A percentile compares a stretch with the other conserved stretches of the same genome.
phyloP scores from a whole-genome alignment of 2,329 filamentous ascomycete genomes.

The Geosmithia putterillii region DNA sequence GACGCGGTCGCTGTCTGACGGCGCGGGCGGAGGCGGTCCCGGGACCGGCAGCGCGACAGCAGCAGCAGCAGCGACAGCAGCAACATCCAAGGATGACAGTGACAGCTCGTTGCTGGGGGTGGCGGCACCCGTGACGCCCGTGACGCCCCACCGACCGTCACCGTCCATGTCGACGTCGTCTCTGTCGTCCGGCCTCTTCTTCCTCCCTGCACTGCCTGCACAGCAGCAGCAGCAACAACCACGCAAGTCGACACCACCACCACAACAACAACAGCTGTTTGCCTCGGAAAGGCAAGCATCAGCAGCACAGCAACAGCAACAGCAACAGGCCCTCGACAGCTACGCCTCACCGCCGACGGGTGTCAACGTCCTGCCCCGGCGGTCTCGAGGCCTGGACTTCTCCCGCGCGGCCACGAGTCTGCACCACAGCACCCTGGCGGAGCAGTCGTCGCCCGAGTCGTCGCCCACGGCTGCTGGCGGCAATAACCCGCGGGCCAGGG shows the following conservation, averaged over 20 bases:
- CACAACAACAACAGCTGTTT: too few relatives aligned
- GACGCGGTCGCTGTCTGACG: conserved; percentile 54
- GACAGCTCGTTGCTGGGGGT: too few relatives aligned
- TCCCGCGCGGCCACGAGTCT: conserved; percentile 86
- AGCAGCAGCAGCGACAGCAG: too few relatives aligned
- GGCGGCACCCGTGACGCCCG: too few relatives aligned
- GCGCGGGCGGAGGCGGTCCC: conserved; percentile 20
- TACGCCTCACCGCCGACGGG: conserved; percentile 79
- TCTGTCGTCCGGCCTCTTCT: too few relatives aligned
- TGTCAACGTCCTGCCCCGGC: conserved; percentile 79
- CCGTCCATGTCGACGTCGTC: too few relatives aligned
- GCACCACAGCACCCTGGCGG: conserved; percentile 88
- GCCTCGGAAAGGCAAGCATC: too few relatives aligned
- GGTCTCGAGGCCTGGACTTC: conserved; percentile 86
- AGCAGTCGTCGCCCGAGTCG: conserved; percentile 77
- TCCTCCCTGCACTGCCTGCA: not conserved
- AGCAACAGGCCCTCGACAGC: not conserved
- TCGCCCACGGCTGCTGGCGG: conserved; percentile 49
- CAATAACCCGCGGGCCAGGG: conserved; percentile 45
- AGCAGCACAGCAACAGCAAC: conserved; percentile 21
- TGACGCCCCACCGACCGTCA: conserved; percentile 62
- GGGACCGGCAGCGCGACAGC: too few relatives aligned
- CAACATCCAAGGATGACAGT: conserved; percentile 56
- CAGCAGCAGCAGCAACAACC: conserved; percentile 2
- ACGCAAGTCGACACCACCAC: conserved; percentile 22